Base-by-base conservation (phyloP, 2,329 filamentous ascomycete genomes). In the Fusarium albosuccineum region DNA sequence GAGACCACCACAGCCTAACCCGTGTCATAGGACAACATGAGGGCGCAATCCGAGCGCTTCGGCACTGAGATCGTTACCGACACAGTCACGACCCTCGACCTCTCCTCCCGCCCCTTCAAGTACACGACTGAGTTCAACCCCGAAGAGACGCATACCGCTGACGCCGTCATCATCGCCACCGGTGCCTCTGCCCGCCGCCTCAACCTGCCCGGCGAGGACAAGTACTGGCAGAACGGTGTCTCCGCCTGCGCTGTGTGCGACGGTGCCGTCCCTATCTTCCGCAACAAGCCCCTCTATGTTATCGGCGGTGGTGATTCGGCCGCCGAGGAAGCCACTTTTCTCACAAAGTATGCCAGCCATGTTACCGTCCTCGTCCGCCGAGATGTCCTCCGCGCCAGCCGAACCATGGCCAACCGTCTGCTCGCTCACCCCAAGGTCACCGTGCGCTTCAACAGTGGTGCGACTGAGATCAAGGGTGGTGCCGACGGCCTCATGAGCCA, bases 161-260 rank as follows among this genome's bases (percentile, higher is more conserved):
- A 98, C 79, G 86, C 93, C 46, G 83, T 99, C 74, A 97, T 99
- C 81, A 89, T 99, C 70, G 97, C 96, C 40, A 99, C 96, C 1
- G 96, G 96, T 71, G 96, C 97, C 49, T 97, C 95, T 66, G 96
- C 96, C 36, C 87, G 92, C 70, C 88, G 97, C 67, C 83, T 99
- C 57, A 84, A 91, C 78, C 87, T 99, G 46, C 84, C 89, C 11
- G 97, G 96, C 56, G 96, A 99, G 84, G 92, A 97, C 57, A 92
- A 90, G 79, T 99, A 94, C 87, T 99, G 97, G 97, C 94, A 97
- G 79, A 96, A 92, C 79, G 96, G 96, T 71, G 93, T 99, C 77
- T 96, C 92, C 53, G 96, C 96, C 50, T 99, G 96, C 81, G 96
- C 96, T 34, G 96, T 99, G 49, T 99, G 96, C 82, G 96, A 99